Base-by-base conservation (phyloP, 164 flowering plant species). In the Magnolia sinica region DNA sequence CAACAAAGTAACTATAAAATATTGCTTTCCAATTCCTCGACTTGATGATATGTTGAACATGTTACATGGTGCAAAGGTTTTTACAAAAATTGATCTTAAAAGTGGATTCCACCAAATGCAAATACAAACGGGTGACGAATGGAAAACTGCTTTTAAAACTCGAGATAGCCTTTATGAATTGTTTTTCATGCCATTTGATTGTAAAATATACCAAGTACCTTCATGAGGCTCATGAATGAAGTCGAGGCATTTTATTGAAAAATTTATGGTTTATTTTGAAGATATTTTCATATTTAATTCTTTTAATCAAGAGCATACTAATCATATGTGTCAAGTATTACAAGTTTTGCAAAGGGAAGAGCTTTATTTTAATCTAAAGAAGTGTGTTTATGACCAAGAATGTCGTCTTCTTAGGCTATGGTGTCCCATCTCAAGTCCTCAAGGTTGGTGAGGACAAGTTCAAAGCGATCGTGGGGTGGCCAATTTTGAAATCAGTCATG, bases 101-200 rank as follows among this genome's bases (percentile, higher is more conserved):
- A 58, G 63, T 18, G 72, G 37, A 2, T 76, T 51, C 10, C 77
- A 76, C 18, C 73, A 76, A n/a, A 76, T 76, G 4, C 2, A 19
- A 1, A 68, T 68, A 11, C 18, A 8, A 24, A 16, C 11, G 2
- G 67, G 67, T 2, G 73, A 76, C 18, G 73, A 76, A 23, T 76
- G 77, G 51, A 52, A 76, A 7, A 52, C 65, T 16, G 24, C 73
- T 22, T 68, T 76, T 70, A 76, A 76, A 3, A 76, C 50, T 9
- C 24, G 50, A 7, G 71, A 76, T 18, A 65, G 66, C 8, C 77
- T 68, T 19, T 76, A 68, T 69, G 66, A 68, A 50, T 68, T 65
- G 64, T 20, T 68, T 6, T 72, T 76, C 23, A 66, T 75, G 71
- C 77, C 71, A 20, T 76, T 69, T 22, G 66, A 1, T 9, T 76